Conservation (phyloP, 352 stramenopile species). For the Globisporangium middletonii region DNA sequence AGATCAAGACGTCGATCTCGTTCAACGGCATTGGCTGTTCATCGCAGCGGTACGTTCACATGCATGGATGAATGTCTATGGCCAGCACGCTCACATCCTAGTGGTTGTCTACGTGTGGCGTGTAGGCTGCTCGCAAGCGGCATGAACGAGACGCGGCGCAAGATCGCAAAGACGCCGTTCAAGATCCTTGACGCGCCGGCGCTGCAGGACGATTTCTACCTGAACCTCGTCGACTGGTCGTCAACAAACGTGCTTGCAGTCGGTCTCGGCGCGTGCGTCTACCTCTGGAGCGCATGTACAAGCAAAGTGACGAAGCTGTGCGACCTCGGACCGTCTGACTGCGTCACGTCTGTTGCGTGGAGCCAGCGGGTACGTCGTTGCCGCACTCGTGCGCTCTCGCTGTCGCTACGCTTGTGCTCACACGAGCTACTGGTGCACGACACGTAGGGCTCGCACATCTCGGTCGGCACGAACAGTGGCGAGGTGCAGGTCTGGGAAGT, state of each 20-base stretch:
- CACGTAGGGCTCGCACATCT: conserved; percentile 82
- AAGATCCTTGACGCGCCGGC: conserved; percentile 97
- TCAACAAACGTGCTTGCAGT: conserved; percentile 94
- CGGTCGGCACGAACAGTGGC: conserved; percentile 92
- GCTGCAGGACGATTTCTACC: conserved; percentile 98
- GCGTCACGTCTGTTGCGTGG: conserved; percentile 93
- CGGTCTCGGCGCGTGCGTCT: conserved; percentile 91
- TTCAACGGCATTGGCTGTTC: conserved; percentile 37
- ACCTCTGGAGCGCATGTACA: conserved; percentile 93
- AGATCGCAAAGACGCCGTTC: conserved; percentile 92
- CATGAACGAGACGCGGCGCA: conserved; percentile 34
- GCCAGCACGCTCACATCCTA: neutral
- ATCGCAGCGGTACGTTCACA: conserved; percentile 22
- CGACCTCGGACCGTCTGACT: conserved; percentile 75
- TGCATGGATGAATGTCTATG: neutral
- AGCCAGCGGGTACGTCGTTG: conserved; percentile 64
- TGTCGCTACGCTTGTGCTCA: neutral
- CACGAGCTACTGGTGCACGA: neutral
- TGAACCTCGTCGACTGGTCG: conserved; percentile 98
- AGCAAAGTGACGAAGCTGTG: conserved; percentile 94
- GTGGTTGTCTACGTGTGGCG: neutral
- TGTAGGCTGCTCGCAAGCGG: conserved; percentile 12
- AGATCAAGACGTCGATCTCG: conserved; percentile 49
- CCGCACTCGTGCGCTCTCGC: neutral
- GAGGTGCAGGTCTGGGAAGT: conserved; percentile 96